Evolutionary conservation across 2,329 filamentous ascomycete species (phyloP), one percentile per base, ranked within the genome.

Genomic region (Microthyrium microscopicum): DNA sequence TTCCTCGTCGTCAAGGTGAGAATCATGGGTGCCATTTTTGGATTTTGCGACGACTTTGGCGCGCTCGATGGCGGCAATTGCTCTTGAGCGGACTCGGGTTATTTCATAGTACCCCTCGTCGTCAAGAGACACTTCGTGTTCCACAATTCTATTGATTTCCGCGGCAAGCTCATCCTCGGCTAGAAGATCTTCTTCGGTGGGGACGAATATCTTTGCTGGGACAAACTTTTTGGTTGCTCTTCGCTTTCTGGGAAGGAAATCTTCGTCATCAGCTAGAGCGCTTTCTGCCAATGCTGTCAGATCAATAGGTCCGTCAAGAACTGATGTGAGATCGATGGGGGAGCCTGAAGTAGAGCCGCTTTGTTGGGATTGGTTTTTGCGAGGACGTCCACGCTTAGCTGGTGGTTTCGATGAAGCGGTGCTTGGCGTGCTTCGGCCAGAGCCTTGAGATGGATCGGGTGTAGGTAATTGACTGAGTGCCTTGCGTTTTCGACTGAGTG

Each of bases 131-230:
- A 25, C 13, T 19, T 44, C 40, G 9, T 41, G 31, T 15, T 35
- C 27, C 16, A 55, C 45, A 11, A 48, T 48, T 4, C 50, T 41
- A 6, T 55, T 46, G 25, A 65, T 59, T 35, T 65, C 58, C 5
- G 50, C 40, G 39, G 64, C 58, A 4, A 66, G 50, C 20, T 61
- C 58, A 12, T 50, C 46, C 42, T 65, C 61, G n/a, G 54, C 53
- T 20, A 55, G 50, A 8, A 65, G 51, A 33, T 66, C 62, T 39
- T 61, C 60, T 17, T 54, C 46, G 3, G 27, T 30, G 13, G n/a
- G n/a, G n/a, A 36, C 19, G 13, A 19, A 20, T 15, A 36, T 16
- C 7, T 18, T 16, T 25, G 28, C n/a, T 4, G 24, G 34, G 24
- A 16, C 21, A 13, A 33, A 16, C 21, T 36, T 36, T 5, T 20